Evolutionary conservation across 1,284 basidiomycete species (phyloP).

Genomic region (Phellopilus nigrolimitatus): DNA sequence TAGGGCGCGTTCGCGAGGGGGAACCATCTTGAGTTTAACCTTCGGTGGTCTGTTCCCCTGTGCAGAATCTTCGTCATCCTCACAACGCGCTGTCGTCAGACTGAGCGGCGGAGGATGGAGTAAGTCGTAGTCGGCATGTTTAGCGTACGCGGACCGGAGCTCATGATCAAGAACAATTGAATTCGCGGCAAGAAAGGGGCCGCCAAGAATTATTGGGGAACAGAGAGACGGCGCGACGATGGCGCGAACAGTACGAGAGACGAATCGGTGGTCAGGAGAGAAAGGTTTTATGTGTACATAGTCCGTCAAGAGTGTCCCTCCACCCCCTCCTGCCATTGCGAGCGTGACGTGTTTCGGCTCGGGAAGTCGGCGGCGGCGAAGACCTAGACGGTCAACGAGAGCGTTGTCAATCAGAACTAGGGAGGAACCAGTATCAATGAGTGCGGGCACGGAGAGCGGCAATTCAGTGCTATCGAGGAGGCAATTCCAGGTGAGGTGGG

Average conservation of each 20-base stretch:
- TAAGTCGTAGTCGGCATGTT: no score
- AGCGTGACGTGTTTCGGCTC: neutral
- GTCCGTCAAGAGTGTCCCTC: neutral
- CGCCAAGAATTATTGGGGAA: conserved; percentile 4
- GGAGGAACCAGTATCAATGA: conserved; percentile 23
- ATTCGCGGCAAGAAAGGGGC: neutral
- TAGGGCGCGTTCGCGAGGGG: no score
- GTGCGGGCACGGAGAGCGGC: no score
- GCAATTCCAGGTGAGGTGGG: no score
- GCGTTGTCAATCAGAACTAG: conserved; percentile 13
- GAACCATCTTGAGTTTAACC: no score
- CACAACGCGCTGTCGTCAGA: no score
- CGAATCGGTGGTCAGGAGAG: neutral
- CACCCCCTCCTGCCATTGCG: neutral
- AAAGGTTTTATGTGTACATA: neutral
- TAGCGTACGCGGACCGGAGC: no score
- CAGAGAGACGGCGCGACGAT: neutral
- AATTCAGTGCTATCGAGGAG: no score
- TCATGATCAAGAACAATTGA: conserved; percentile 3
- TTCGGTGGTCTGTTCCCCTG: no score
- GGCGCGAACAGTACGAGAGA: neutral
- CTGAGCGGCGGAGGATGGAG: neutral
- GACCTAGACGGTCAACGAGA: conserved; percentile 6
- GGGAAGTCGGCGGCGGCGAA: neutral
- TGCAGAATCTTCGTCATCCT: no score